Conservation (phyloP, 352 stramenopile species). For the Pythium oligandrum region DNA sequence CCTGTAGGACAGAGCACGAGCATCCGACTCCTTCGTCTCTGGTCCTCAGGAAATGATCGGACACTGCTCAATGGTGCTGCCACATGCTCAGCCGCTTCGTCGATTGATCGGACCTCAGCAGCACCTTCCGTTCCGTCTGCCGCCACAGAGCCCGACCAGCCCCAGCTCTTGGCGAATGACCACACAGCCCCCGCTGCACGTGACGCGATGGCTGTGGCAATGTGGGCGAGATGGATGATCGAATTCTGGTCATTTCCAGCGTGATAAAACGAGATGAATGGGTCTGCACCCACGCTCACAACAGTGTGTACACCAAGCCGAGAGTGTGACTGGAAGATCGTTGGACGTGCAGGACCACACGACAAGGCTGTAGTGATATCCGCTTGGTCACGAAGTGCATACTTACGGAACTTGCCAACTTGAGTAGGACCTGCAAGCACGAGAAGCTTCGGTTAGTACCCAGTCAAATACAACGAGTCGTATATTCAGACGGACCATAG, state of each 20-base stretch:
- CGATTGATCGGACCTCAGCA: slow-evolving; percentile 13
- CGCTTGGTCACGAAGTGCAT: slow-evolving; percentile 60
- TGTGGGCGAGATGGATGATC: slow-evolving; percentile 83
- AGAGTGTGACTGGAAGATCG: slow-evolving; percentile 80
- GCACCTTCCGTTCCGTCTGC: slow-evolving; percentile 12
- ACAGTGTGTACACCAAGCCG: slow-evolving; percentile 70
- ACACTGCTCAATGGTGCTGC: slow-evolving; percentile 51
- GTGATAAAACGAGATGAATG: slow-evolving; percentile 80
- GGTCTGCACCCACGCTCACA: slow-evolving; percentile 55
- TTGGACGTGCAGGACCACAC: slow-evolving; percentile 57
- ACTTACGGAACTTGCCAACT: slow-evolving; percentile 79
- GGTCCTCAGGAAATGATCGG: slow-evolving; percentile 54
- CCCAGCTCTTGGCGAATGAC: slow-evolving; percentile 83
- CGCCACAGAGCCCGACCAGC: slow-evolving; percentile 30
- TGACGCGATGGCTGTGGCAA: slow-evolving; percentile 75
- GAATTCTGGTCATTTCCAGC: slow-evolving; percentile 83
- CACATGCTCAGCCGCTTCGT: slow-evolving; percentile 66
- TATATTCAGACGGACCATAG: slow-evolving; percentile 27
- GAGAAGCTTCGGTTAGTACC: no score
- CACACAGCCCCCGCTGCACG: slow-evolving; percentile 70
- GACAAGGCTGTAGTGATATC: slow-evolving; percentile 56
- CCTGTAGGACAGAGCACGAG: slow-evolving; percentile 68
- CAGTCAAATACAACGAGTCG: no score
- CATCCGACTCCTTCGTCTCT: slow-evolving; percentile 47
- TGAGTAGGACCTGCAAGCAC: slow-evolving; percentile 39